Conservation (phyloP, 352 stramenopile genomes). For the Pythium sukuiense region DNA sequence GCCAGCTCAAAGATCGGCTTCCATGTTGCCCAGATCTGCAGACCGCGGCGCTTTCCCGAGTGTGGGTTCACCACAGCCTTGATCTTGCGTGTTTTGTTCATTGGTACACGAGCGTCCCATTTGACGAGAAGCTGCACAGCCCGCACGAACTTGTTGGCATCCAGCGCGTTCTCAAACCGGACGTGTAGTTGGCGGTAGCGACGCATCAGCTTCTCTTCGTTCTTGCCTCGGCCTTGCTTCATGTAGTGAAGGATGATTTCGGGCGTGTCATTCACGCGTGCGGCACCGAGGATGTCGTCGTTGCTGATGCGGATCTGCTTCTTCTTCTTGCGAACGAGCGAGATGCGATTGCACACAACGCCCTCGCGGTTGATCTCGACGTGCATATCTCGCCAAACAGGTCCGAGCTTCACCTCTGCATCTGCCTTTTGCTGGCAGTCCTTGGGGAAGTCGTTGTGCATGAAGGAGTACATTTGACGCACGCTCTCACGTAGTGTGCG, state of each 20-base stretch:
- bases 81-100: conserved; percentile 49
- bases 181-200: conserved; percentile 46
- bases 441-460: conserved; percentile 54
- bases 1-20: conserved; percentile 55
- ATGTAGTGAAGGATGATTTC: conserved; percentile 67
- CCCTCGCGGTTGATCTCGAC: conserved; percentile 56
- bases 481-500: conserved; percentile 58
- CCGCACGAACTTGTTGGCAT: conserved; percentile 34
- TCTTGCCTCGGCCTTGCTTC: conserved; percentile 48
- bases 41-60: conserved; percentile 57
- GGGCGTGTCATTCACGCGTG: conserved; percentile 25
- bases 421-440: conserved; percentile 35
- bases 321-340: conserved; percentile 60
- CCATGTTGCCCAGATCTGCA: conserved; percentile 66
- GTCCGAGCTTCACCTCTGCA: conserved; percentile 46
- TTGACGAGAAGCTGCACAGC: conserved; percentile 61
- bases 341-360: conserved; percentile 50
- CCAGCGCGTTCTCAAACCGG: conserved; percentile 34
- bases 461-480: conserved; percentile 69
- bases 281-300: conserved; percentile 52
- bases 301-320: conserved; percentile 51
- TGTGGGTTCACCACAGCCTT: conserved; percentile 82
- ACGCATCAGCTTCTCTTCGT: conserved; percentile 57
- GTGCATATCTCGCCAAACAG: conserved; percentile 53
- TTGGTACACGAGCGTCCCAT: conserved; percentile 69